phyloP scores from a whole-genome alignment of 352 stramenopile genomes.

The Phytophthora uliginosa region DNA sequence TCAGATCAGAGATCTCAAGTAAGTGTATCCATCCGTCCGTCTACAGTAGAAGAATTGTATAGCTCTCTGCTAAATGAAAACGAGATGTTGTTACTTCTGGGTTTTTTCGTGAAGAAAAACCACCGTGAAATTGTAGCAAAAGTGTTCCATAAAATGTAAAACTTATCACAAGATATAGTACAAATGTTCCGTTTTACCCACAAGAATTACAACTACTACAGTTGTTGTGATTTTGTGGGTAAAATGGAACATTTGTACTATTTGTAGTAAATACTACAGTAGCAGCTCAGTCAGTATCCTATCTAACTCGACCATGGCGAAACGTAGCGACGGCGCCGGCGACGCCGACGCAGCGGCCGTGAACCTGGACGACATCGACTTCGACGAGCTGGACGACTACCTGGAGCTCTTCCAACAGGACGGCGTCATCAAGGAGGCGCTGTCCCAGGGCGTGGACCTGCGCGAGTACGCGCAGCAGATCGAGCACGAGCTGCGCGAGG shows the following conservation, averaged over 20 bases:
- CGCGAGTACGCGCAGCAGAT: slow-evolving; percentile 93
- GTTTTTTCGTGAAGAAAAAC: background rate
- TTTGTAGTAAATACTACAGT: too few relatives aligned
- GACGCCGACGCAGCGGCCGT: slow-evolving; percentile 35
- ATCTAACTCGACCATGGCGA: background rate
- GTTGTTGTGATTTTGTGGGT: too few relatives aligned
- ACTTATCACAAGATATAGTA: background rate
- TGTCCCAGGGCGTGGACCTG: slow-evolving; percentile 93
- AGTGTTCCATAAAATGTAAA: too few relatives aligned
- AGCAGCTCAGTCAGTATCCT: background rate
- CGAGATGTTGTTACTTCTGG: background rate
- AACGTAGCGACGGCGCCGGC: background rate
- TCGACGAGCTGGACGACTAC: slow-evolving; percentile 95
- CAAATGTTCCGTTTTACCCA: too few relatives aligned
- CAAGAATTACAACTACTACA: too few relatives aligned
- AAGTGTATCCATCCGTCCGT: background rate
- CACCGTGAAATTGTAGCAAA: background rate
- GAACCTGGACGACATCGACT: slow-evolving; percentile 93
- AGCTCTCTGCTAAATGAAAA: background rate
- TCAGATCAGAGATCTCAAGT: slow-evolving; percentile 55
- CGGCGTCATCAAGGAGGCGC: slow-evolving; percentile 93
- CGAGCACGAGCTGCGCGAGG: slow-evolving; percentile 86
- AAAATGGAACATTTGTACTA: too few relatives aligned
- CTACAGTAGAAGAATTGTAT: slow-evolving; percentile 1
- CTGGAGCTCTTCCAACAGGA: slow-evolving; percentile 96